A percentile compares a stretch with the other conserved stretches of the same genome.
Evolutionary conservation across 2,329 filamentous ascomycete genomes (phyloP).

Genomic region (Aspergillus ustus): DNA sequence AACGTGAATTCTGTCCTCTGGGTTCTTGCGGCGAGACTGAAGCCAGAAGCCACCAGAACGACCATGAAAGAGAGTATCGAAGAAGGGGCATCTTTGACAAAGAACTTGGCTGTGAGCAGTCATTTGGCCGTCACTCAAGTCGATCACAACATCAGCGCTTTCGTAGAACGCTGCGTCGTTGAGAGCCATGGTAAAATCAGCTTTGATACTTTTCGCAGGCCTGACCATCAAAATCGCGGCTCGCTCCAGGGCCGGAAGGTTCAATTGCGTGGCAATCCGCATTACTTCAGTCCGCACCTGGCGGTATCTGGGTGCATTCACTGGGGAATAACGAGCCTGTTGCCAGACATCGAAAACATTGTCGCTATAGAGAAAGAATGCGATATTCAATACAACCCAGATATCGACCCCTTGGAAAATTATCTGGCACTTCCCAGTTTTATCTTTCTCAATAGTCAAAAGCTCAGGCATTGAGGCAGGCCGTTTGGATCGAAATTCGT

Average conservation of each 20-base stretch:
- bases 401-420: constrained; percentile 75
- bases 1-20: constrained; percentile 64
- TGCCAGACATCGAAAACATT: constrained; percentile 84
- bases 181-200: constrained; percentile 73
- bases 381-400: constrained; percentile 77
- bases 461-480: constrained; percentile 64
- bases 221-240: constrained; percentile 75
- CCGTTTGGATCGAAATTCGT: constrained; percentile 60
- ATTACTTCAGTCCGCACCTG: constrained; percentile 85
- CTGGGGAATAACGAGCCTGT: constrained; percentile 67
- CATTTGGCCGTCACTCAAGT: constrained; percentile 73
- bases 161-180: constrained; percentile 73
- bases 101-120: constrained; percentile 77
- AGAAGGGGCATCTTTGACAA: constrained; percentile 88
- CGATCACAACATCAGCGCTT: constrained; percentile 77
- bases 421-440: constrained; percentile 60
- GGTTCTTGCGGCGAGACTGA: constrained; percentile 62
- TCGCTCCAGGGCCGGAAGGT: constrained; percentile 73
- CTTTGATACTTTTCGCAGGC: constrained; percentile 66
- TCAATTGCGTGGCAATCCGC: constrained; percentile 74
- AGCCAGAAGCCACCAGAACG: constrained; percentile 86
- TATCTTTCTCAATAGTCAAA: constrained; percentile 59
- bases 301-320: constrained; percentile 73
- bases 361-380: constrained; percentile 82
- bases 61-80: constrained; percentile 87